Base-by-base conservation (phyloP, 352 stramenopile genomes). In the Phytophthora citricola region DNA sequence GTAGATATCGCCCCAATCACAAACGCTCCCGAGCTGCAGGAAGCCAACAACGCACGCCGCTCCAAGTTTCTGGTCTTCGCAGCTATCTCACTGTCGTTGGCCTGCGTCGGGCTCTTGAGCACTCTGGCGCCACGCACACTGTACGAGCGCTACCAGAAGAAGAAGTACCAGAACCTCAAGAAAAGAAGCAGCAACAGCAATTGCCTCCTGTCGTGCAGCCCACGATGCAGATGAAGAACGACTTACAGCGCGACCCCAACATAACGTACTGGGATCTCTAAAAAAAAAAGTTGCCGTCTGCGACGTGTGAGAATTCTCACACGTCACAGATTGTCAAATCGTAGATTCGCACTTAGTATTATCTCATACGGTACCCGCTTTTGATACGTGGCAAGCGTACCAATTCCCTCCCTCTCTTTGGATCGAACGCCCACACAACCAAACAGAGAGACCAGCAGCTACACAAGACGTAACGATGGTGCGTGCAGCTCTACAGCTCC, bases 61-160 rank as follows among this genome's bases (percentile, higher is more conserved):
- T 79, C 74, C 4, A 79, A 73, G 52, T 82, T 76, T 39, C 44
- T 82, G 26, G 31, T 79, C 5, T 56, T 77, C 14, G 57, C 59
- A 22, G 62, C 49, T 0, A 38, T 62, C 11, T 46, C 48, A 15
- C 46, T 81, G 38, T 52, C 46, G 1, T 29, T 71, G 10, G 63
- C 69, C 15, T 74, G 71, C 34, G 59, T 40, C 7, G 71, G 58
- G 14, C 64, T 72, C 26, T 51, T 73, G 58, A 56, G 58, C 52
- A 64, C 59, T n/a, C 58, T 73, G 1, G 58, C 52, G 7, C 51
- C 58, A 15, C 65, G 51, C 34, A 69, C 65, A 7, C 46, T 73
- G 32, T 69, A 73, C 46, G 65, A 64, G 39, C 65, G 65, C 36
- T 69, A 73, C 32, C 58, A 68, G 51, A 69, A 52, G 39, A 69